phyloP scores from a whole-genome alignment of 225 moss, liverwort and hornwort genomes.

The Pseudoscleropodium purum region DNA sequence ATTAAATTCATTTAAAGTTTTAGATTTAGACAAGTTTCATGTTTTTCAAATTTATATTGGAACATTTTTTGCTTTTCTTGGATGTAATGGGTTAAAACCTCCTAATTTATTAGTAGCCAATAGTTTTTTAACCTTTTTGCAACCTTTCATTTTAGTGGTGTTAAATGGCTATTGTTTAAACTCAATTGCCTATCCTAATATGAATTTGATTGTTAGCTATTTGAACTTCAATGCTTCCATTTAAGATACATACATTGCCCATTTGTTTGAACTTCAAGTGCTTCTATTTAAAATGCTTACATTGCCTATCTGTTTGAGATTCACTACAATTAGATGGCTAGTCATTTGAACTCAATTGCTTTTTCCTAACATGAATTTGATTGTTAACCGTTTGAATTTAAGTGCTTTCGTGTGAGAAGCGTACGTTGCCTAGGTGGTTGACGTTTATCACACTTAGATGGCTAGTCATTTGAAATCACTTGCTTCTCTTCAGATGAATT shows the following conservation, averaged over 20 bases:
- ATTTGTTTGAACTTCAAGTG: neutral
- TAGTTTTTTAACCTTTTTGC: too few relatives aligned
- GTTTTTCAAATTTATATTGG: neutral
- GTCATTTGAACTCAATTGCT: neutral
- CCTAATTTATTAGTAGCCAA: too few relatives aligned
- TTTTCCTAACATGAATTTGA: neutral
- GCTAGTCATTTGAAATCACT: neutral
- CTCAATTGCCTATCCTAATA: neutral
- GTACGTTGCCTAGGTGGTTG: fast-evolving
- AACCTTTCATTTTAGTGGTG: neutral
- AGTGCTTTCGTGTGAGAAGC: fast-evolving
- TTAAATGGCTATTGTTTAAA: neutral
- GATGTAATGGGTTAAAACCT: too few relatives aligned
- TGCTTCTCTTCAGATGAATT: neutral
- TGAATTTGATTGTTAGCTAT: neutral
- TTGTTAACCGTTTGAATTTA: neutral
- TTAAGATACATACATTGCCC: too few relatives aligned
- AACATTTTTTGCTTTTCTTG: neutral
- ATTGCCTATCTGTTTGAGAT: neutral
- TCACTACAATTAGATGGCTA: neutral
- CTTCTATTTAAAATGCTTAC: fast-evolving
- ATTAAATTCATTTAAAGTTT: neutral
- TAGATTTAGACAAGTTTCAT: fast-evolving
- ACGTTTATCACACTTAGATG: neutral
- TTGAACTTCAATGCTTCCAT: neutral